Conservation (phyloP, 2,329 filamentous ascomycete genomes). For the Pseudogymnoascus sp. region DNA sequence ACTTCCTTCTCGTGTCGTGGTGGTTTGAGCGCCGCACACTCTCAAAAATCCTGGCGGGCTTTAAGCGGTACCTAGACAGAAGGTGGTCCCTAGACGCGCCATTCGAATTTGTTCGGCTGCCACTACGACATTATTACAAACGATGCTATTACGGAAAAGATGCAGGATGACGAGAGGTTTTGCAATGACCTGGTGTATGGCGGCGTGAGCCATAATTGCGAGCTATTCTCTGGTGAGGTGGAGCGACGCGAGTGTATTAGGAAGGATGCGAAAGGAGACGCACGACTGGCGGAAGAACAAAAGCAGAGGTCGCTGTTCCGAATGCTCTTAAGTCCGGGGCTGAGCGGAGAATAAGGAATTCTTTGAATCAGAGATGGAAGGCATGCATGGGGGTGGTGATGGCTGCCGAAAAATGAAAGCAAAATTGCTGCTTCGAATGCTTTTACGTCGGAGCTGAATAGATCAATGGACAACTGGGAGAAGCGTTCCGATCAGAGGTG, state of each 20-base stretch:
- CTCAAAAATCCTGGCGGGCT: background rate
- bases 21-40: background rate
- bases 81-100: background rate
- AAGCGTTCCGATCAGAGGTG: background rate
- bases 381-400: too few relatives aligned
- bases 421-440: background rate
- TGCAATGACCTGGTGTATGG: background rate
- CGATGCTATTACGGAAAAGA: background rate
- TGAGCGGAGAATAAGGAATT: background rate
- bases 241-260: background rate
- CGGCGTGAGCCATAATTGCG: constrained; percentile 1
- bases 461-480: background rate
- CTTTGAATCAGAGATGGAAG: too few relatives aligned
- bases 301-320: background rate
- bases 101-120: constrained; percentile 3
- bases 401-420: background rate
- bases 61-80: constrained; percentile 1
- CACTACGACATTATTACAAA: background rate
- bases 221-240: background rate
- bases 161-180: background rate
- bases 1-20: background rate
- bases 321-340: background rate
- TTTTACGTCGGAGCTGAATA: background rate
- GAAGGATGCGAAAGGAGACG: background rate
- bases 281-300: background rate